Evolutionary conservation across 208 protist genomes (phyloP), one percentile per base, ranked within the genome.

Genomic region (Acanthamoeba triangularis): DNA sequence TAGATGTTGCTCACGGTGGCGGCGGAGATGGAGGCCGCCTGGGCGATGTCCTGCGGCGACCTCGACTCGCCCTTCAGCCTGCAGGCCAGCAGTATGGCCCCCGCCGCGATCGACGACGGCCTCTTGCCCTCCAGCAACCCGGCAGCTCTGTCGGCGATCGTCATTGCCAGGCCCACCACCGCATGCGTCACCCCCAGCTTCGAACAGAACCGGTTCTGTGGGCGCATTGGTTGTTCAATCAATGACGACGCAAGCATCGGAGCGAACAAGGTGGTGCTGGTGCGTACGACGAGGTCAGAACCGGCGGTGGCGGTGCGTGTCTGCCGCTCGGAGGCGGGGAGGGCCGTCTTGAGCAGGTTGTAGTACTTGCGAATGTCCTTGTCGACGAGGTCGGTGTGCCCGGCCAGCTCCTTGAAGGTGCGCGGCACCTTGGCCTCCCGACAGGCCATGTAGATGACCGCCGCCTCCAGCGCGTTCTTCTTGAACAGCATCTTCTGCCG

Each of bases 361-460:
- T 88, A 88, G 52, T 59, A 88, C 3, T 59, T 1, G 25, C 80
- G 80, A 1, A 88, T 61, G 7, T 61, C 80, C 30, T 59, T 52
- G 20, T 63, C 41, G 5, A 44, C 6, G 11, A 88, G 20, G 20
- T 88, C 13, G 11, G 80, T 88, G 25, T 88, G 37, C 14, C 47
- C 11, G 28, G 41, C 20, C n/a, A 88, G 20, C 47, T 88, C 80
- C 54, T 95, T 96, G 37, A 96, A 95, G 11, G 92, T 94, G 41
- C 95, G 56, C 16, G 93, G 47, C 7, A 93, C 88, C 35, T 56
- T 44, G 11, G 95, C 93, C 28, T 94, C 20, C 63, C 84, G 67
- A 54, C 95, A 96, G 0, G 95, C 92, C 23, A 95, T 96, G 41
- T 95, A 96, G 28, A 96, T 56, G 25, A 74, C 47, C 1, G 95